Evolutionary conservation across 2,329 filamentous ascomycete genomes (phyloP).

Genomic region (Botrytis medusae): DNA sequence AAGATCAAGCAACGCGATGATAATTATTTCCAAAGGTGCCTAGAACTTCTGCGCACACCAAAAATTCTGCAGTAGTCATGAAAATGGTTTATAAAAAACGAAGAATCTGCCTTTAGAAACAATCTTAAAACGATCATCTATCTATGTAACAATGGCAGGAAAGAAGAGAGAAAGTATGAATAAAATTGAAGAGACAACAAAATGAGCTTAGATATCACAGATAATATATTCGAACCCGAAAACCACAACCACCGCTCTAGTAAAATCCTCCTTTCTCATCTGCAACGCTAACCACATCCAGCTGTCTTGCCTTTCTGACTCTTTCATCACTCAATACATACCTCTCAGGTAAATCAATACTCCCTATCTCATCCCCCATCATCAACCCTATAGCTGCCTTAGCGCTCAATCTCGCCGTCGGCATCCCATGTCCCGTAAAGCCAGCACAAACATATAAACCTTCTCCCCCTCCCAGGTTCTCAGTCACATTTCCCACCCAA

Average conservation of each 20-base stretch:
- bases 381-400: conserved; percentile 64
- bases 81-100: neutral
- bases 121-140: neutral
- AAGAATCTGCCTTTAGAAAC: neutral
- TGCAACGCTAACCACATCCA: conserved; percentile 33
- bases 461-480: conserved; percentile 48
- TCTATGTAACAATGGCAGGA: neutral
- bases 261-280: conserved; percentile 28
- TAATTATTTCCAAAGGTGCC: neutral
- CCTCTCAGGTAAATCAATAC: conserved; percentile 47
- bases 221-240: neutral
- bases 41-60: neutral
- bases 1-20: neutral
- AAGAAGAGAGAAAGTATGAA: neutral
- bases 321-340: conserved; percentile 38
- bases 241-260: neutral
- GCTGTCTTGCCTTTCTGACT: conserved; percentile 29
- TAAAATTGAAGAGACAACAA: neutral
- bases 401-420: conserved; percentile 66
- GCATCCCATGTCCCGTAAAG: conserved; percentile 77
- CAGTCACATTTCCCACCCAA: conserved; percentile 69
- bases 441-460: conserved; percentile 65
- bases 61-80: neutral
- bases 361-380: conserved; percentile 43
- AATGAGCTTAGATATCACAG: no score